Evolutionary conservation across 768 basidiomycete species (phyloP).

Genomic region (Tephrocybe sp.): DNA sequence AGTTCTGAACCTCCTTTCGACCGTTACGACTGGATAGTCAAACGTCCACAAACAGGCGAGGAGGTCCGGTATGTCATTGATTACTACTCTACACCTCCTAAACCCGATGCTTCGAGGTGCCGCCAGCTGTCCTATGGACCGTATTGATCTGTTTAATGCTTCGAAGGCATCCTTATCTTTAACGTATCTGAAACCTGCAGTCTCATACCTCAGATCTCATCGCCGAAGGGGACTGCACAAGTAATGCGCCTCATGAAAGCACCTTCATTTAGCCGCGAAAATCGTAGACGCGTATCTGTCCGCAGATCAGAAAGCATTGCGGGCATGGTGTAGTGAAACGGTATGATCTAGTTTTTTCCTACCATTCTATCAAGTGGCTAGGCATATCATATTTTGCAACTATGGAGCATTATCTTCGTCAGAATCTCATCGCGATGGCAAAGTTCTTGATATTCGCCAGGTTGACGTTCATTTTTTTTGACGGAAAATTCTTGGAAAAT

Average conservation of each 20-base stretch:
- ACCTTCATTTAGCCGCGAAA: conserved; percentile 85
- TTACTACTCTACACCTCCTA: conserved; percentile 92
- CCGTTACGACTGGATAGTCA: conserved; percentile 96
- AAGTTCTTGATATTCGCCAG: conserved; percentile 25
- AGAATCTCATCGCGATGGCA: conserved; percentile 89
- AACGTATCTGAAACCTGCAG: too few relatives aligned
- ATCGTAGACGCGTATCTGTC: conserved; percentile 94
- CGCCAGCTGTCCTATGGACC: too few relatives aligned
- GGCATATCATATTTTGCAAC: conserved; percentile 99
- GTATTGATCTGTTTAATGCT: too few relatives aligned
- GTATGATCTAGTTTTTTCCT: conserved; percentile 43
- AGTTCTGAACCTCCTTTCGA: conserved; percentile 95
- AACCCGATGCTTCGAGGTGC: conserved; percentile 83
- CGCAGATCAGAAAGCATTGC: conserved; percentile 83
- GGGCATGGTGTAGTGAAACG: conserved; percentile 93
- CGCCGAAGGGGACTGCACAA: conserved; percentile 98
- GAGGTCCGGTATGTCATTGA: conserved; percentile 97
- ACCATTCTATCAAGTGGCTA: conserved; percentile 1
- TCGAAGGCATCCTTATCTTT: too few relatives aligned
- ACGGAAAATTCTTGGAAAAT: conserved; percentile 89
- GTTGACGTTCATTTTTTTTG: conserved; percentile 18
- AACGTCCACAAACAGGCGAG: conserved; percentile 72
- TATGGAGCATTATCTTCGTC: conserved; percentile 89
- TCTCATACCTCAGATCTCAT: too few relatives aligned
- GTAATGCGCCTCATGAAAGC: conserved; percentile 83